A percentile compares a stretch with the other conserved stretches of the same genome.
Conservation (phyloP, 495 filamentous ascomycete genomes). For the Penicillium coffeae region DNA sequence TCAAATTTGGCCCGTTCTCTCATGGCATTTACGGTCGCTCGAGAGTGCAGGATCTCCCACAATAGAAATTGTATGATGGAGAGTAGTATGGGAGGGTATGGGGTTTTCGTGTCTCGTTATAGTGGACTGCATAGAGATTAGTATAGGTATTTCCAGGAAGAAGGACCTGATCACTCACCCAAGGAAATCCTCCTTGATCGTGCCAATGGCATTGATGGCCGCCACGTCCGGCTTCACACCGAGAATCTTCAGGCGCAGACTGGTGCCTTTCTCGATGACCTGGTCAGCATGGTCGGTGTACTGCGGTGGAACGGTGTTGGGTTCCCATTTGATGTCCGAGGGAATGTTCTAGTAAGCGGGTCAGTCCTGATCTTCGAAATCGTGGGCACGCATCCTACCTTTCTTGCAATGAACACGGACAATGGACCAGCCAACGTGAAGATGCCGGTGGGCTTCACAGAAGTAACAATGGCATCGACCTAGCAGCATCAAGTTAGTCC, state of each 20-base stretch:
- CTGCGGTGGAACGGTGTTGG: conserved; percentile 80
- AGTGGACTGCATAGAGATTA: conserved; percentile 27
- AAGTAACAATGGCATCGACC: conserved; percentile 88
- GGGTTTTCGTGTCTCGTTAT: conserved; percentile 29
- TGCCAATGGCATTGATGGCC: conserved; percentile 93
- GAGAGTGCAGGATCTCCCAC: background rate
- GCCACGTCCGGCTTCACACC: conserved; percentile 88
- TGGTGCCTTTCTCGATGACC: conserved; percentile 88
- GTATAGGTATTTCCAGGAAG: background rate
- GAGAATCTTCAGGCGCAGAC: conserved; percentile 88
- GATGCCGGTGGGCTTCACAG: conserved; percentile 87
- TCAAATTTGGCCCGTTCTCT: no score
- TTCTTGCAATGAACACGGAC: conserved; percentile 79
- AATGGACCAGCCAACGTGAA: conserved; percentile 88
- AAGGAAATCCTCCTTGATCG: conserved; percentile 80
- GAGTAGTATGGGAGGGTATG: conserved; percentile 13
- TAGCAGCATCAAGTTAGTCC: conserved; percentile 31
- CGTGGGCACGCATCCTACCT: conserved; percentile 51
- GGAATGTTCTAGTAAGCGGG: conserved; percentile 70
- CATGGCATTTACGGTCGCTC: background rate
- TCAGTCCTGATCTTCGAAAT: conserved; percentile 10
- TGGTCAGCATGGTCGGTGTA: conserved; percentile 85
- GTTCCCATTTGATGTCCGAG: conserved; percentile 86
- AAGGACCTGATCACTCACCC: conserved; percentile 35
- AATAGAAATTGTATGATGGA: conserved; percentile 8